phyloP scores from a whole-genome alignment of 148 eudicot genomes.

The Amaranthus palmeri region DNA sequence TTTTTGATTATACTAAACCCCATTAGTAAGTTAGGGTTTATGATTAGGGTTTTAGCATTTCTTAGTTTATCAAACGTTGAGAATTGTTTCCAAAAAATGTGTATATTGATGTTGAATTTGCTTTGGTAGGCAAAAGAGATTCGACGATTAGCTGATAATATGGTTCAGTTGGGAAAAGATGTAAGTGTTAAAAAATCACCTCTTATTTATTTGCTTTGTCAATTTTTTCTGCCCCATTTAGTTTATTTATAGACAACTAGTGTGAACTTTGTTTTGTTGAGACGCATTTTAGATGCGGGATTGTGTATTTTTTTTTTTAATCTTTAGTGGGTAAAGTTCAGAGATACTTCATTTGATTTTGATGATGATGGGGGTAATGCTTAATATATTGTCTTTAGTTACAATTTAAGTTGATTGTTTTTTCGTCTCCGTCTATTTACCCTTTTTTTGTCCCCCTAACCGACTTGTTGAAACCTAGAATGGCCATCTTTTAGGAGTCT shows the following conservation, averaged over 20 bases:
- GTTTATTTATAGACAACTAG: neutral
- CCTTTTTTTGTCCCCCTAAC: too few species aligned
- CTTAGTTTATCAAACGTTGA: neutral
- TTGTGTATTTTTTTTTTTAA: too few species aligned
- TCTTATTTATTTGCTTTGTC: neutral
- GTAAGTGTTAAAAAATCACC: constrained; percentile 27
- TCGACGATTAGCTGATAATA: constrained; percentile 92
- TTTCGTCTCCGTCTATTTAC: too few species aligned
- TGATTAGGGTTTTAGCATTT: constrained; percentile 20
- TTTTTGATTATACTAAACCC: neutral
- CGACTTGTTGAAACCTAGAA: too few species aligned
- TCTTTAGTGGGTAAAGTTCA: too few species aligned
- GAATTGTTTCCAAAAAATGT: neutral
- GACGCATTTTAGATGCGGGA: too few species aligned
- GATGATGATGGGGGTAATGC: too few species aligned
- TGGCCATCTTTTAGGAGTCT: too few species aligned
- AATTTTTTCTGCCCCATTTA: neutral
- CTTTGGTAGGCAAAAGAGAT: constrained; percentile 78
- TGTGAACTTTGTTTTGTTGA: too few species aligned
- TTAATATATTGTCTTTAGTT: too few species aligned
- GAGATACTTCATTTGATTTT: too few species aligned
- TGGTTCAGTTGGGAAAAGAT: constrained; percentile 94
- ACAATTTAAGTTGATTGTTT: too few species aligned
- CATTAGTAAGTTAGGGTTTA: constrained; percentile 9
- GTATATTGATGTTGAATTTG: neutral